phyloP scores from a whole-genome alignment of 805 yeast genomes.

The Cyberlindnera euphorbiiphila region DNA sequence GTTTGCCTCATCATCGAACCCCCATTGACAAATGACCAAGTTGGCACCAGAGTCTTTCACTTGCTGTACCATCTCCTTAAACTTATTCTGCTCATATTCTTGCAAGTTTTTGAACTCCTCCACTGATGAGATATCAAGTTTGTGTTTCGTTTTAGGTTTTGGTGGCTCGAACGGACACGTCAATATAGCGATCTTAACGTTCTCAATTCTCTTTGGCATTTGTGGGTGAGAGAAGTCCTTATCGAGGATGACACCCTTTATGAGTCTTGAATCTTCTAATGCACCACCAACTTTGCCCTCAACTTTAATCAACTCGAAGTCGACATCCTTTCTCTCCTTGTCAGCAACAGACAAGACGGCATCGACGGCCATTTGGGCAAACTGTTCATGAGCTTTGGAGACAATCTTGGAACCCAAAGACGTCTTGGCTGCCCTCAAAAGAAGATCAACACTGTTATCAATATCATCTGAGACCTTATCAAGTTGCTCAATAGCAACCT shows the following conservation, averaged over 20 bases:
- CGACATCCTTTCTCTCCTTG: constrained; percentile 88
- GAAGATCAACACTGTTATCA: constrained; percentile 40
- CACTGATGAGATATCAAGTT: constrained; percentile 86
- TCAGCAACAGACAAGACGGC: constrained; percentile 92
- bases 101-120: constrained; percentile 92
- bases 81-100: constrained; percentile 86
- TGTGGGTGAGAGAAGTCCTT: constrained; percentile 98
- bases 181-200: constrained; percentile 88
- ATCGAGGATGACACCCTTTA: constrained; percentile 90
- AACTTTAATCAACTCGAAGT: constrained; percentile 91
- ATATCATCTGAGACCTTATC: constrained; percentile 73
- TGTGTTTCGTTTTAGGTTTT: constrained; percentile 98
- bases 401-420: constrained; percentile 95
- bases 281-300: constrained; percentile 97
- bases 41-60: constrained; percentile 93
- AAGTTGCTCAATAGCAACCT: constrained; percentile 75
- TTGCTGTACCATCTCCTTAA: constrained; percentile 80
- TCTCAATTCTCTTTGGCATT: constrained; percentile 79
- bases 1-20: constrained; percentile 98
- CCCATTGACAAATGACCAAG: constrained; percentile 98
- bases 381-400: constrained; percentile 87
- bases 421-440: constrained; percentile 90
- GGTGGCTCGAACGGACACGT: constrained; percentile 99
- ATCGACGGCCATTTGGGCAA: constrained; percentile 96
- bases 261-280: constrained; percentile 75